Percentiles rank a stretch among this genome's conserved stretches.
Conservation (phyloP, 2,329 filamentous ascomycete species). For the Daldinia sp. region DNA sequence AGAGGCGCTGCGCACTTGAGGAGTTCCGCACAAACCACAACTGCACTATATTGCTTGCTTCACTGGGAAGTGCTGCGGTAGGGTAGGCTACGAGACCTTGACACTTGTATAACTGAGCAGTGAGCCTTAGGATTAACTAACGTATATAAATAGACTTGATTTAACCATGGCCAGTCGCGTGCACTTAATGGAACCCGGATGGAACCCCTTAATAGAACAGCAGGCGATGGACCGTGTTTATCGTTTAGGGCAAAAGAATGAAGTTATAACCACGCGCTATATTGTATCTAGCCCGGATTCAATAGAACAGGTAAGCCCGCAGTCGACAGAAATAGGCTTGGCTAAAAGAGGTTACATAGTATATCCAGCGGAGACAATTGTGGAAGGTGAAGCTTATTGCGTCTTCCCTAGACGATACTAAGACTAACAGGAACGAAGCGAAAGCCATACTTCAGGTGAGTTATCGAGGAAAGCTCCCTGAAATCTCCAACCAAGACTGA, state of each 20-base stretch:
- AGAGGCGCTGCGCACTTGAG: slow-evolving; percentile 19
- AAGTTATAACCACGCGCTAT: slow-evolving; percentile 26
- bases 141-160: slow-evolving; percentile 16
- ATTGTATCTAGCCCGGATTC: slow-evolving; percentile 25
- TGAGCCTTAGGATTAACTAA: not conserved
- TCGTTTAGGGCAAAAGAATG: slow-evolving; percentile 28
- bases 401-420: slow-evolving; percentile 20
- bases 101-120: not conserved
- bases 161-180: slow-evolving; percentile 30
- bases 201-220: slow-evolving; percentile 34
- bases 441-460: slow-evolving; percentile 25
- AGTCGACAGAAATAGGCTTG: not conserved
- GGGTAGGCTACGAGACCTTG: slow-evolving; percentile 19
- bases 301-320: slow-evolving; percentile 25
- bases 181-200: slow-evolving; percentile 34
- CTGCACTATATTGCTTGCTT: slow-evolving; percentile 30
- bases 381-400: slow-evolving; percentile 21
- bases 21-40: slow-evolving; percentile 20
- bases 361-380: slow-evolving; percentile 21
- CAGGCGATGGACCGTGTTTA: slow-evolving; percentile 34
- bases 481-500: not conserved
- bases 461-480: not conserved
- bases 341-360: slow-evolving; percentile 11
- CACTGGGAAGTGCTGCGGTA: slow-evolving; percentile 32
- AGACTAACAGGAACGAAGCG: not conserved